These are phyloP conservation scores for Blastomyces parvus DNA, from an alignment of 2,329 filamentous ascomycete species.

Conservation along the genomic window DNA sequence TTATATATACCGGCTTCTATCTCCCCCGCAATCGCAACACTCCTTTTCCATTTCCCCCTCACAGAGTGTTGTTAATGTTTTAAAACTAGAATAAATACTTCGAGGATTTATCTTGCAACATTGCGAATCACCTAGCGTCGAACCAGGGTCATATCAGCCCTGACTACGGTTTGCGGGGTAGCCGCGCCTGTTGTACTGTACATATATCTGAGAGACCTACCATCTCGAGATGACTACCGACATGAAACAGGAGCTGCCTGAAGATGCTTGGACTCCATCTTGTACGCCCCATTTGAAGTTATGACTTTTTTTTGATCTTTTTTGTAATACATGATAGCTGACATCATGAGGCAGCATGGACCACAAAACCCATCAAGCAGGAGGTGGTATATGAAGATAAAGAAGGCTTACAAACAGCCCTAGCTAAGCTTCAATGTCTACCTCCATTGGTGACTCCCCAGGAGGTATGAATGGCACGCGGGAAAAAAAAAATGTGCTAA, in stretches of 20 bases:
- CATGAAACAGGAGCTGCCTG: not conserved
- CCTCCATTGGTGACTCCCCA: slow-evolving; percentile 41
- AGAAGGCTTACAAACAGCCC: slow-evolving; percentile 30
- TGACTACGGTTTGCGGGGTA: not conserved
- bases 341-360: slow-evolving; percentile 29
- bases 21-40: not conserved
- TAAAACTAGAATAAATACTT: not conserved
- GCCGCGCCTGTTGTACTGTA: not conserved
- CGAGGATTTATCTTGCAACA: not conserved
- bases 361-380: slow-evolving; percentile 38
- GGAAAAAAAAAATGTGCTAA: not conserved
- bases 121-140: not conserved
- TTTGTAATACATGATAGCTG: slow-evolving; percentile 5
- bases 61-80: not conserved
- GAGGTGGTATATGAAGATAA: slow-evolving; percentile 40
- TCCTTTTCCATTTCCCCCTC: not conserved
- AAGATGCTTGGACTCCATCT: slow-evolving; percentile 13
- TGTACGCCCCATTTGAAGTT: slow-evolving; percentile 12
- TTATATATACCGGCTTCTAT: no score
- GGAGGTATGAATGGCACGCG: slow-evolving; percentile 25
- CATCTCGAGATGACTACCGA: not conserved
- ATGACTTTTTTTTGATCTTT: not conserved
- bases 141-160: not conserved
- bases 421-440: slow-evolving; percentile 36
- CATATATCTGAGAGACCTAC: not conserved